These are phyloP conservation scores for Colletotrichum echinochloae DNA, from an alignment of 2,329 filamentous ascomycete species.

Conservation along the genomic window DNA sequence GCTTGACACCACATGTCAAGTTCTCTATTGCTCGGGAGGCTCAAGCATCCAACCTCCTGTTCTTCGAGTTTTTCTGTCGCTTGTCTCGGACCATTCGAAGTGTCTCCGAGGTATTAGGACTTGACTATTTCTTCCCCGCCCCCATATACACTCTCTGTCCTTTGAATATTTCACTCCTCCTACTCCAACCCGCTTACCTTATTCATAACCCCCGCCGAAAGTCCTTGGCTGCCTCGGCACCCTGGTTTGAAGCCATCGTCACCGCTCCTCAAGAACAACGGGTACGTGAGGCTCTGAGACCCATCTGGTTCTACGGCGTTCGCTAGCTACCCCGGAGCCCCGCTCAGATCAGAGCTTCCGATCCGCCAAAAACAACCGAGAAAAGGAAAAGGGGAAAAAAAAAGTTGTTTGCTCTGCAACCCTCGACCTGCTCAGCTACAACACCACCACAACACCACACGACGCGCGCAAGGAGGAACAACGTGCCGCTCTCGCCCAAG, in stretches of 20 bases:
- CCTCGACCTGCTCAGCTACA: background rate
- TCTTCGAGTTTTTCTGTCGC: background rate
- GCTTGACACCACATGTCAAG: constrained; percentile 35
- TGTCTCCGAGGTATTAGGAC: background rate
- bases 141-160: background rate
- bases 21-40: constrained; percentile 1
- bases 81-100: constrained; percentile 13
- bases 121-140: background rate
- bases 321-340: constrained; percentile 17
- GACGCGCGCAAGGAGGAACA: background rate
- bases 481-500: constrained; percentile 44
- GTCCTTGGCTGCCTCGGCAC: constrained; percentile 1
- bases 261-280: constrained; percentile 18
- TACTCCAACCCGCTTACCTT: background rate
- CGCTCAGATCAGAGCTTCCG: constrained; percentile 16
- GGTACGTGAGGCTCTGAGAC: constrained; percentile 5
- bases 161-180: background rate
- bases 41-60: background rate
- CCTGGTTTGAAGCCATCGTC: constrained; percentile 37
- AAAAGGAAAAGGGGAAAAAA: background rate
- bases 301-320: constrained; percentile 35
- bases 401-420: background rate
- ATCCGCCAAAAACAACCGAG: constrained; percentile 28
- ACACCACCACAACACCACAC: constrained; percentile 3
- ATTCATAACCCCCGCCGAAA: constrained; percentile 13